Base-by-base conservation (phyloP, 441 rosid genomes). In the Populus hybrid region DNA sequence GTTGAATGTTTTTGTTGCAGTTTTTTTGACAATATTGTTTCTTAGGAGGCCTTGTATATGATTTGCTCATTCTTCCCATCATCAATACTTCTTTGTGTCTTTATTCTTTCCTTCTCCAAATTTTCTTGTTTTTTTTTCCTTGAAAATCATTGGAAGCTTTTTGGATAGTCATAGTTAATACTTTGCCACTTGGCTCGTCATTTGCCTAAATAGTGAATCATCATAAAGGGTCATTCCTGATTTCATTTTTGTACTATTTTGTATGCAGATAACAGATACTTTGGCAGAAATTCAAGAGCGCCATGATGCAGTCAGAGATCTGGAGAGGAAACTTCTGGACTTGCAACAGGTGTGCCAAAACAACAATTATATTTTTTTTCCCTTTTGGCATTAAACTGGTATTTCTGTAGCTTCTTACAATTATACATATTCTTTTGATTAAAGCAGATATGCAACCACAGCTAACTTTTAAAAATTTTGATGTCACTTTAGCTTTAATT, bases 261-360 rank as follows among this genome's bases (percentile, higher is more conserved):
- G 11, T 80, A 77, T 82, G 84, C 88, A 94, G 99, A 88, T 97
- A 86, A 91, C 93, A 91, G 98, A 92, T 80, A 97, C 98, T 61
- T 80, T 97, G 59, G 98, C 98, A 53, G 99, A 97, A 93, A 97
- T 97, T 88, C 99, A 97, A 76, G 99, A 94, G 83, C 97, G 99
- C 18, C 99, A 92, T 85, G 98, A 90, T 76, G 99, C 98, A 69
- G 94, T 92, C 40, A 83, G 92, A 86, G 98, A 94, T 40, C 84
- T 97, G 76, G 99, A 94, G 82, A 88, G 80, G 88, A 97, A 94
- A 85, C 97, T 97, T 79, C 87, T 97, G 77, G 97, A 92, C 64
- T 82, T 97, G 79, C 99, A 97, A 72, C 99, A 97, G 97, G 99
- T 97, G 85, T 29, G 67, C 70, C 18, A 45, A 73, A 38, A 64